A percentile compares a stretch with the other conserved stretches of the same genome.
Evolutionary conservation across 208 protist genomes (phyloP).

Genomic region (Lotmaria passim): DNA sequence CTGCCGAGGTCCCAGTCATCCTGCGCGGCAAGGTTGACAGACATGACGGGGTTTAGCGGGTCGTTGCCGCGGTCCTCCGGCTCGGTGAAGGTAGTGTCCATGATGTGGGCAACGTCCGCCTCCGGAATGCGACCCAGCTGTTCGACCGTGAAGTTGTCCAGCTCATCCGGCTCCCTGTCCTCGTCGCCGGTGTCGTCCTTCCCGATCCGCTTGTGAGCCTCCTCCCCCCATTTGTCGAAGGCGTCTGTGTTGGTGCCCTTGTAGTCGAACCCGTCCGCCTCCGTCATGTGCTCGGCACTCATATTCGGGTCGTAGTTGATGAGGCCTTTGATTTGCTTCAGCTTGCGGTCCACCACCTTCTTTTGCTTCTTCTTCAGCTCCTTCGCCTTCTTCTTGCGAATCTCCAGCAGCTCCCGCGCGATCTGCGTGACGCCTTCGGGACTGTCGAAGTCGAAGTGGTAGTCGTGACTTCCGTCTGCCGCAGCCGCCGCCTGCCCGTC

Average conservation of each 20-base stretch:
- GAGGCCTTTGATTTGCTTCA: slow-evolving; percentile 92
- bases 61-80: slow-evolving; percentile 64
- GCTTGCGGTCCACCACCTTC: slow-evolving; percentile 91
- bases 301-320: slow-evolving; percentile 92
- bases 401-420: slow-evolving; percentile 84
- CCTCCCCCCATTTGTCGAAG: slow-evolving; percentile 26
- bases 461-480: slow-evolving; percentile 39
- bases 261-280: slow-evolving; percentile 67
- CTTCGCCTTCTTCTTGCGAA: slow-evolving; percentile 86
- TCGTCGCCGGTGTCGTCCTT: slow-evolving; percentile 15
- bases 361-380: slow-evolving; percentile 93
- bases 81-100: slow-evolving; percentile 60
- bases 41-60: slow-evolving; percentile 79
- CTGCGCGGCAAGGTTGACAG: slow-evolving; percentile 77
- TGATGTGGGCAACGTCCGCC: slow-evolving; percentile 53
- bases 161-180: slow-evolving; percentile 36
- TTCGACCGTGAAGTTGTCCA: slow-evolving; percentile 83
- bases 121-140: slow-evolving; percentile 72
- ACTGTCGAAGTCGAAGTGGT: slow-evolving; percentile 79
- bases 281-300: slow-evolving; percentile 71
- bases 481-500: slow-evolving; percentile 31
- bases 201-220: not conserved
- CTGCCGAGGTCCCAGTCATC: slow-evolving; percentile 85
- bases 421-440: slow-evolving; percentile 81
- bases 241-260: slow-evolving; percentile 24